Percentiles rank a stretch among this genome's conserved stretches.
Conservation (phyloP, 768 basidiomycete genomes). For the Auricularia cornea region DNA sequence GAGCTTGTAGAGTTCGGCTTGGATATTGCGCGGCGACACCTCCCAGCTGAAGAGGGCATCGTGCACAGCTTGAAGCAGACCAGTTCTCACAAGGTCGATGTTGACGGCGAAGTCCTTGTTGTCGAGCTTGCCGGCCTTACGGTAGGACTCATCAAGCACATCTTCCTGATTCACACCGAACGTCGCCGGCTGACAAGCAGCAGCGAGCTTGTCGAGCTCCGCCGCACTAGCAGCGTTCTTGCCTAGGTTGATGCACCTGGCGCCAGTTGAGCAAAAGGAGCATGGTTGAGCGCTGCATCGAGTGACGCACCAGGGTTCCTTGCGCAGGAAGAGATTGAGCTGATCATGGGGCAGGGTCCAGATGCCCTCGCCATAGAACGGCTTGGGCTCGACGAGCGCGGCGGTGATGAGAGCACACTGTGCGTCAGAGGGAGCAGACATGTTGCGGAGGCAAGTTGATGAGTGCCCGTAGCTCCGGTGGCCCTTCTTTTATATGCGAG, state of each 20-base stretch:
- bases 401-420: background rate
- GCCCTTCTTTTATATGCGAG: no score
- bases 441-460: background rate
- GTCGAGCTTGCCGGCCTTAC: slow-evolving; percentile 41
- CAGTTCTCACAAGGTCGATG: slow-evolving; percentile 21
- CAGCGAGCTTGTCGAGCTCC: slow-evolving; percentile 20
- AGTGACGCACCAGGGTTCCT: background rate
- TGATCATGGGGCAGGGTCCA: background rate
- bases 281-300: background rate
- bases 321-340: background rate
- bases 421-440: background rate
- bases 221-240: slow-evolving; percentile 1
- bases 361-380: background rate
- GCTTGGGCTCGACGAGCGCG: background rate
- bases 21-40: slow-evolving; percentile 2
- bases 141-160: slow-evolving; percentile 36
- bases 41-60: background rate
- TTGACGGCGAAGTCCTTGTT: slow-evolving; percentile 24
- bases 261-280: background rate
- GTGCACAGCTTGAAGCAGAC: slow-evolving; percentile 14
- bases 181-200: slow-evolving; percentile 32
- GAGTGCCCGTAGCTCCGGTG: no score
- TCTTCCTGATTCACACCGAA: slow-evolving; percentile 32
- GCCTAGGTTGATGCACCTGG: slow-evolving; percentile 9
- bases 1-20: slow-evolving; percentile 18